Conservation (phyloP, 345 rosid species). For the Pistacia vera region DNA sequence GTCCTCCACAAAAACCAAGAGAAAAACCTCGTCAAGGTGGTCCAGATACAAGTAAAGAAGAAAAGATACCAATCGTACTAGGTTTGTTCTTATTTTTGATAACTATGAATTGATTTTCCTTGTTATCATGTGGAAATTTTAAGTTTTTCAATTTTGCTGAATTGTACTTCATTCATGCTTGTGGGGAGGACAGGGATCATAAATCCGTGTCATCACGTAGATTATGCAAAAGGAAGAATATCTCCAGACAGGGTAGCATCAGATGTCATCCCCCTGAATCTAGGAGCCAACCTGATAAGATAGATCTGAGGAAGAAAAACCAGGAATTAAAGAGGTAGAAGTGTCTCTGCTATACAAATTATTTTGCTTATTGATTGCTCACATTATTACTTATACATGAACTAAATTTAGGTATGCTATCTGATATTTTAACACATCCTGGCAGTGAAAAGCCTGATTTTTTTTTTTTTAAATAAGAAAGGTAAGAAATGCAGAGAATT, state of each 20-base stretch:
- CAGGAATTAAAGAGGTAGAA: slow-evolving; percentile 53
- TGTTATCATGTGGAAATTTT: slow-evolving; percentile 14
- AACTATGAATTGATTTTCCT: not conserved
- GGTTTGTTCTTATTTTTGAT: slow-evolving; percentile 29
- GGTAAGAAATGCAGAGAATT: no score
- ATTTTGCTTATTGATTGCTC: slow-evolving; percentile 13
- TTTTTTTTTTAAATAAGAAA: not conserved
- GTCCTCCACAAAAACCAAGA: slow-evolving; percentile 36
- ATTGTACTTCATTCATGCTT: slow-evolving; percentile 16
- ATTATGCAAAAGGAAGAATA: slow-evolving; percentile 30
- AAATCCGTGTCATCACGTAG: slow-evolving; percentile 35
- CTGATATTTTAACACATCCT: slow-evolving; percentile 25
- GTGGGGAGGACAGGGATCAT: slow-evolving; percentile 38
- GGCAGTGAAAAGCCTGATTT: slow-evolving; percentile 70
- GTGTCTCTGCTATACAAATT: not conserved
- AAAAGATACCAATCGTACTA: slow-evolving; percentile 25
- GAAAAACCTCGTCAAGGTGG: slow-evolving; percentile 34
- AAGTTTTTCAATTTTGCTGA: not conserved
- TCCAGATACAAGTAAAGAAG: slow-evolving; percentile 35
- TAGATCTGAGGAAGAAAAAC: slow-evolving; percentile 38
- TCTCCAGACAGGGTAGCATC: slow-evolving; percentile 29
- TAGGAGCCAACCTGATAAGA: slow-evolving; percentile 21
- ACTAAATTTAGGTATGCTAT: not conserved
- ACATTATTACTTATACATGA: not conserved
- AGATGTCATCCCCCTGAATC: slow-evolving; percentile 28